phyloP scores from a whole-genome alignment of 306 rosid genomes.

The Bauhinia variegata region DNA sequence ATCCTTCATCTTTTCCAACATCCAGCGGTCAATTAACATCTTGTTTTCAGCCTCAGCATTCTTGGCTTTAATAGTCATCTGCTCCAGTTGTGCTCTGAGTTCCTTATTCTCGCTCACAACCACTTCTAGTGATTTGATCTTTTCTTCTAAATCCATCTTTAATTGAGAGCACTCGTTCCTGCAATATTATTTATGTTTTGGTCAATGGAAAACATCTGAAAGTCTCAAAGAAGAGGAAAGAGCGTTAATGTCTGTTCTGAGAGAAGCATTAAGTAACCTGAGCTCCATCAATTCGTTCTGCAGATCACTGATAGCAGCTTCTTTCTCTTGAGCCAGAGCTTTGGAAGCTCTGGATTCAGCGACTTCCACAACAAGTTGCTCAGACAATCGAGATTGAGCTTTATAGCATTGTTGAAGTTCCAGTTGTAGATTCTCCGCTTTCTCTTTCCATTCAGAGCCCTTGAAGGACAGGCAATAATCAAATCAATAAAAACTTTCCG shows the following conservation, averaged over 20 bases:
- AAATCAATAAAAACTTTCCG: constrained; percentile 29
- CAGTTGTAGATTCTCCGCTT: constrained; percentile 72
- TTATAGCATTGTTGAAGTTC: constrained; percentile 98
- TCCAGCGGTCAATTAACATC: constrained; percentile 94
- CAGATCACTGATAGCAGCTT: constrained; percentile 49
- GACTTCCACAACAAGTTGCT: constrained; percentile 96
- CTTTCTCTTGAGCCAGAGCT: constrained; percentile 71
- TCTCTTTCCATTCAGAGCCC: constrained; percentile 99
- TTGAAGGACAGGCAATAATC: constrained; percentile 35
- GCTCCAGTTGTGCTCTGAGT: constrained; percentile 67
- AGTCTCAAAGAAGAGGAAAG: constrained; percentile 6
- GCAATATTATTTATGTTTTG: constrained; percentile 27
- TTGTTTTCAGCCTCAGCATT: constrained; percentile 88
- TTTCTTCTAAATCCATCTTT: constrained; percentile 73
- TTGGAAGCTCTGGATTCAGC: constrained; percentile 82
- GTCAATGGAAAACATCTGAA: constrained; percentile 24
- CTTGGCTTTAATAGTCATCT: constrained; percentile 61
- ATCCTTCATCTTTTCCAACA: constrained; percentile 98
- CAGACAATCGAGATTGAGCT: constrained; percentile 89
- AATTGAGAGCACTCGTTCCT: constrained; percentile 78
- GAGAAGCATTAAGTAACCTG: constrained; percentile 47
- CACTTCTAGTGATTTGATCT: constrained; percentile 72
- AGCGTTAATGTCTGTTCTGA: too few species aligned
- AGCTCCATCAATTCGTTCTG: constrained; percentile 65
- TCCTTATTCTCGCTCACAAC: constrained; percentile 74